Percentiles rank a stretch among this genome's conserved stretches.
These are phyloP conservation scores for Fistulifera pelliculosa DNA, from an alignment of 108 stramenopile species.

Conservation along the genomic window DNA sequence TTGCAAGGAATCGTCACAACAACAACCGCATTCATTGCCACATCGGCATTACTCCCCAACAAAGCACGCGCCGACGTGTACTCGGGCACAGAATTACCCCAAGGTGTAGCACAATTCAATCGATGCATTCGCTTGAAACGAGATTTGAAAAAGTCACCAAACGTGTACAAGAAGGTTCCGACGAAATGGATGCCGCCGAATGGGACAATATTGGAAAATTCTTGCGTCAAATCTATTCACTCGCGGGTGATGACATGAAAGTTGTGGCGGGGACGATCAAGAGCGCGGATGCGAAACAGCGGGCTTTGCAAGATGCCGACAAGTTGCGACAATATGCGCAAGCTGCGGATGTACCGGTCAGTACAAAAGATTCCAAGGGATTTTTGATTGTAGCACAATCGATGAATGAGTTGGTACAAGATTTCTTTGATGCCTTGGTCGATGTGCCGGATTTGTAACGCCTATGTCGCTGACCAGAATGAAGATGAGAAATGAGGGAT, in stretches of 20 bases:
- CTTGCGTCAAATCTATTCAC: constrained; percentile 42
- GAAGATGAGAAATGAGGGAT: no score
- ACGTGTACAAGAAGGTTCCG: constrained; percentile 34
- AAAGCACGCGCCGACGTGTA: constrained; percentile 41
- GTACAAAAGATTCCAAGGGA: constrained; percentile 40
- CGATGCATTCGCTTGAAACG: constrained; percentile 51
- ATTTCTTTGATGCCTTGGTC: constrained; percentile 53
- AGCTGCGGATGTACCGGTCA: constrained; percentile 46
- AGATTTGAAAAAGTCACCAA: constrained; percentile 44
- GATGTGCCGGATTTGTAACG: constrained; percentile 46
- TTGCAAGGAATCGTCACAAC: no score
- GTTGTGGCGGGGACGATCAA: constrained; percentile 34
- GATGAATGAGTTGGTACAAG: constrained; percentile 34
- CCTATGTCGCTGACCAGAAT: no score
- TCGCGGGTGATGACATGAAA: constrained; percentile 63
- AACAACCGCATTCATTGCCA: no score
- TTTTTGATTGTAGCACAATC: constrained; percentile 36
- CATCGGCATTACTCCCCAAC: constrained; percentile 1
- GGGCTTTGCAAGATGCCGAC: constrained; percentile 42
- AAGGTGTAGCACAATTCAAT: constrained; percentile 59
- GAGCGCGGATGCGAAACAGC: constrained; percentile 38
- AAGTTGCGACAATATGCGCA: constrained; percentile 52
- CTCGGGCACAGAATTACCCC: constrained; percentile 48
- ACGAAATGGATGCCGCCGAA: constrained; percentile 54
- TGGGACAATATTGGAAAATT: constrained; percentile 66